A percentile compares a stretch with the other conserved stretches of the same genome.
phyloP scores from a whole-genome alignment of 192 early-diverging fungal species.

The Coemansia sp. region DNA sequence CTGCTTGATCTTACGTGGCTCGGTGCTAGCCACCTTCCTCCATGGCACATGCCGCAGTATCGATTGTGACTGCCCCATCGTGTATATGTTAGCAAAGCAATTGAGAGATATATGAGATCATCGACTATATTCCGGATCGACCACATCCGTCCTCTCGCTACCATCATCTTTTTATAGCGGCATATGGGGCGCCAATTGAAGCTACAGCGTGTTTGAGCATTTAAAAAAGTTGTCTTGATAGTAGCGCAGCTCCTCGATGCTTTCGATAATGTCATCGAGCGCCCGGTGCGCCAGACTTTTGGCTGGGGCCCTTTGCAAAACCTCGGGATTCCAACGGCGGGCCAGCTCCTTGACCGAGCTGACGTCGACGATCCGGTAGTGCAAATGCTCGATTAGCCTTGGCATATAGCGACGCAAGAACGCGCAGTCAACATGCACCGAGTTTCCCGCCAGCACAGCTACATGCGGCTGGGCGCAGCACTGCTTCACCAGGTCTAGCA shows the following conservation, averaged over 20 bases:
- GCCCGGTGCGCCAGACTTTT: constrained; percentile 75
- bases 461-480: constrained; percentile 62
- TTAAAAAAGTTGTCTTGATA: constrained; percentile 70
- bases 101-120: background rate
- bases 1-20: background rate
- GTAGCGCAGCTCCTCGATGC: constrained; percentile 83
- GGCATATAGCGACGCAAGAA: constrained; percentile 86
- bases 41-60: background rate
- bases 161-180: background rate
- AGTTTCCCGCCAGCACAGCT: constrained; percentile 88
- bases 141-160: background rate
- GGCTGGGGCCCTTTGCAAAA: constrained; percentile 53
- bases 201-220: background rate
- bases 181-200: background rate
- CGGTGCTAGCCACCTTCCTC: background rate
- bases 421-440: constrained; percentile 87
- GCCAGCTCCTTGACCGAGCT: constrained; percentile 88
- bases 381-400: constrained; percentile 66
- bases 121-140: background rate
- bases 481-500: constrained; percentile 72
- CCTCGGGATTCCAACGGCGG: constrained; percentile 71
- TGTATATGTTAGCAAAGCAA: background rate
- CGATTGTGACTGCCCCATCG: background rate
- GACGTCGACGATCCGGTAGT: constrained; percentile 89
- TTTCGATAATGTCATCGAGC: constrained; percentile 90